A percentile compares a stretch with the other conserved stretches of the same genome.
Conservation (phyloP, 768 basidiomycete species). For the Podaxis rugospora region DNA sequence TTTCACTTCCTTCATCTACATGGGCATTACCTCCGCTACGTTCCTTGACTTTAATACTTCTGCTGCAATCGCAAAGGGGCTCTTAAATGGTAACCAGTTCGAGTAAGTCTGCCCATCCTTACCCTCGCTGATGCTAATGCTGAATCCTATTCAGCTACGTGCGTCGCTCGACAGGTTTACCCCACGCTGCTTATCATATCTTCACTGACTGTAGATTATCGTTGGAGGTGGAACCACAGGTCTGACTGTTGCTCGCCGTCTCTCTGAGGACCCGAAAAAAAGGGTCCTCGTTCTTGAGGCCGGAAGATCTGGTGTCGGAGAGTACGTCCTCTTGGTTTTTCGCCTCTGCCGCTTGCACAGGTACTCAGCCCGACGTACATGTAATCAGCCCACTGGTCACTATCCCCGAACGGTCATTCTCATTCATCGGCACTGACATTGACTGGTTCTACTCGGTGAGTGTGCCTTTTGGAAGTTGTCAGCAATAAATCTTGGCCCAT, state of each 20-base stretch:
- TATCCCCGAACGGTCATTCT: constrained; percentile 17
- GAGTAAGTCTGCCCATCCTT: constrained; percentile 15
- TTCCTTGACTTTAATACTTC: constrained; percentile 19
- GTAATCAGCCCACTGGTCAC: constrained; percentile 40
- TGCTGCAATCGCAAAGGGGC: constrained; percentile 11
- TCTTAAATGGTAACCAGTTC: constrained; percentile 16
- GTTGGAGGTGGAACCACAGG: constrained; percentile 34
- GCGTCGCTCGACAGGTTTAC: background rate
- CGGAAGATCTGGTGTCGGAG: constrained; percentile 40
- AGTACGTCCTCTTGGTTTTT: constrained; percentile 22
- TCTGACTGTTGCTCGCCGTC: constrained; percentile 30
- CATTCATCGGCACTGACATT: constrained; percentile 43
- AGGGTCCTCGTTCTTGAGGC: constrained; percentile 38
- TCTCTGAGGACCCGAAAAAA: constrained; percentile 28
- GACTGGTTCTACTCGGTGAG: constrained; percentile 47
- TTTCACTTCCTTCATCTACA: constrained; percentile 9
- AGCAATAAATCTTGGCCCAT: background rate
- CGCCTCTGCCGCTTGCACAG: background rate
- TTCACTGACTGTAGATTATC: constrained; percentile 20
- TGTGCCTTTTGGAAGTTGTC: constrained; percentile 6
- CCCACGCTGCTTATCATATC: background rate
- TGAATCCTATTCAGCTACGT: constrained; percentile 4
- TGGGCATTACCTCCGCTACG: constrained; percentile 14
- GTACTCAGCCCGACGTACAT: constrained; percentile 38
- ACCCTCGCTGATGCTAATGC: background rate